These are phyloP conservation scores for Postia placenta DNA, from an alignment of 768 basidiomycete species.

Conservation along the genomic window DNA sequence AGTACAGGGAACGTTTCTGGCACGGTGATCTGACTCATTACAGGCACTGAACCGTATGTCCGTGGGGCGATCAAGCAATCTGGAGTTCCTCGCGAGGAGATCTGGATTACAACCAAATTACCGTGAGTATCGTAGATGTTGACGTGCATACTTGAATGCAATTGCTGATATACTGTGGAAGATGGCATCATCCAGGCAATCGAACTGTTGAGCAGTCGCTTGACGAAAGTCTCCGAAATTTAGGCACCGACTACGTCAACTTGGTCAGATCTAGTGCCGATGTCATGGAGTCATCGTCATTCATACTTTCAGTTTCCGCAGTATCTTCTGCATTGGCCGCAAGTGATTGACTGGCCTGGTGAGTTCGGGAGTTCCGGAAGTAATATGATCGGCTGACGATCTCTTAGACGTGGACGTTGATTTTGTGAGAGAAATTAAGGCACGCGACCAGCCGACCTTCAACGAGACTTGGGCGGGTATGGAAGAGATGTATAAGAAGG, in stretches of 20 bases:
- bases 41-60: constrained; percentile 21
- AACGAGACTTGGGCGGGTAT: constrained; percentile 45
- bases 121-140: constrained; percentile 9
- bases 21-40: not conserved
- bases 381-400: too few species aligned
- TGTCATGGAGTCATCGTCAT: not conserved
- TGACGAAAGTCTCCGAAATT: constrained; percentile 22
- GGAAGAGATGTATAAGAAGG: constrained; percentile 41
- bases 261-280: not conserved
- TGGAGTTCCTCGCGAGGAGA: constrained; percentile 51
- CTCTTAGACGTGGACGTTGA: not conserved
- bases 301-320: constrained; percentile 9
- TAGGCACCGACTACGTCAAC: constrained; percentile 17
- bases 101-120: constrained; percentile 64
- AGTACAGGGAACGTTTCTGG: not conserved
- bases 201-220: constrained; percentile 20
- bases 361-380: too few species aligned
- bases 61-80: constrained; percentile 34
- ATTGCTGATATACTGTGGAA: constrained; percentile 2
- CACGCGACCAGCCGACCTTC: constrained; percentile 24
- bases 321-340: constrained; percentile 51
- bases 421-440: constrained; percentile 22
- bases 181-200: constrained; percentile 31
- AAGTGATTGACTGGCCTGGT: constrained; percentile 14
- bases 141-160: not conserved